These are phyloP conservation scores for Cytospora mali DNA, from an alignment of 2,329 filamentous ascomycete species.

Conservation along the genomic window DNA sequence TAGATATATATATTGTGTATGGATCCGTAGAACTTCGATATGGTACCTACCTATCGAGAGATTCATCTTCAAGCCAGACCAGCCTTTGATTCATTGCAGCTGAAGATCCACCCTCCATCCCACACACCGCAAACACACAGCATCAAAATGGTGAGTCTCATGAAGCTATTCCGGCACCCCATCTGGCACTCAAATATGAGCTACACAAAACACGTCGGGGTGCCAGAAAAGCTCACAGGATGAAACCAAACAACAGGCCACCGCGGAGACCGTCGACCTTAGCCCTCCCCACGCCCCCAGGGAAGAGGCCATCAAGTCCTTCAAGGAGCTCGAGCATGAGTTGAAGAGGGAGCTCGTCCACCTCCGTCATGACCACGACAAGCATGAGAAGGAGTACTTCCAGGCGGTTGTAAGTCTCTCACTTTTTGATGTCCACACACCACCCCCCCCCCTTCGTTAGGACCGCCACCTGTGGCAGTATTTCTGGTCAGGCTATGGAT, in stretches of 20 bases:
- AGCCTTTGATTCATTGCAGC: not conserved
- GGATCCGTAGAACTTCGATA: not conserved
- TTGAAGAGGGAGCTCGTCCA: constrained; percentile 55
- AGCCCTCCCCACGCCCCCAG: constrained; percentile 51
- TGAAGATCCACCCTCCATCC: too few species aligned
- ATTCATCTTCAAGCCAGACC: not conserved
- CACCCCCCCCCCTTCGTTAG: constrained; percentile 1
- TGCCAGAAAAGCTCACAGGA: constrained; percentile 3
- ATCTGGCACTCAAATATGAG: not conserved
- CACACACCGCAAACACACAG: not conserved
- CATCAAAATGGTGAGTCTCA: constrained; percentile 17
- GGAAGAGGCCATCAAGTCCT: constrained; percentile 54
- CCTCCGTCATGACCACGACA: constrained; percentile 49
- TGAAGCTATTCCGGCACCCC: not conserved
- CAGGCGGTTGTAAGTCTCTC: constrained; percentile 44
- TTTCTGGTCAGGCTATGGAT: too few species aligned
- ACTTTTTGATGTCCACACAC: not conserved
- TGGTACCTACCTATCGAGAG: not conserved
- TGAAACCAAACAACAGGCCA: constrained; percentile 42
- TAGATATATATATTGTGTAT: not conserved
- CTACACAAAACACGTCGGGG: not conserved
- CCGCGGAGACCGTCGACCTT: constrained; percentile 55
- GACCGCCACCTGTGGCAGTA: too few species aligned
- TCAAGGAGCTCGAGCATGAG: constrained; percentile 52
- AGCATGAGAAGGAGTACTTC: constrained; percentile 60